Evolutionary conservation across 129 eudicot genomes (phyloP).

Genomic region (Deinandra increscens): DNA sequence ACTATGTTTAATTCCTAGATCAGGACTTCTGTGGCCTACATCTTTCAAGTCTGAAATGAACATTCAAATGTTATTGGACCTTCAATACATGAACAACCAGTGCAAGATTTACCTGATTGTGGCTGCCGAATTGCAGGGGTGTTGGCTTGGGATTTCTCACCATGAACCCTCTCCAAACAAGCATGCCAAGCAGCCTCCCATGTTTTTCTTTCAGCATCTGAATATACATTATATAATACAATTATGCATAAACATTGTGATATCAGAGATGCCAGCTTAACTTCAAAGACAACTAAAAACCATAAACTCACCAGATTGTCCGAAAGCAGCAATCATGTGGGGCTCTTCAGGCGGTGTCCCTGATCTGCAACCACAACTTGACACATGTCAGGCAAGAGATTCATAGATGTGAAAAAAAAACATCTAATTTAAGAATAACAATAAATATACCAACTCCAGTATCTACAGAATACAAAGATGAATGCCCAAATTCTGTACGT

Average conservation of each 20-base stretch:
- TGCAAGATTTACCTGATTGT: constrained; percentile 42
- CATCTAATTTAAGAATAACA: constrained; percentile 5
- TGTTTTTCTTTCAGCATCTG: constrained; percentile 56
- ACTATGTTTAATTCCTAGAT: constrained; percentile 46
- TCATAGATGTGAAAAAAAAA: neutral
- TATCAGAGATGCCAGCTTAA: constrained; percentile 40
- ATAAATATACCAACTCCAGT: constrained; percentile 49
- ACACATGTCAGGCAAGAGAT: constrained; percentile 8
- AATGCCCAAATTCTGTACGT: neutral
- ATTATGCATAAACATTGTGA: constrained; percentile 23
- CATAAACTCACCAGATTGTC: constrained; percentile 61
- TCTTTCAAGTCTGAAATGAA: constrained; percentile 19
- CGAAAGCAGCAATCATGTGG: constrained; percentile 93
- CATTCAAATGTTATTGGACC: constrained; percentile 13
- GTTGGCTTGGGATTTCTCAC: constrained; percentile 45
- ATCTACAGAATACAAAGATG: neutral
- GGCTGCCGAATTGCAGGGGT: constrained; percentile 31
- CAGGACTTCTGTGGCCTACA: constrained; percentile 48
- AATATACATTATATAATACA: neutral
- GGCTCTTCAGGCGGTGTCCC: constrained; percentile 85
- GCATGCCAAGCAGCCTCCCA: constrained; percentile 93
- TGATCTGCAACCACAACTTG: constrained; percentile 52
- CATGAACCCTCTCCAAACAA: constrained; percentile 56
- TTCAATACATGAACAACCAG: constrained; percentile 34
- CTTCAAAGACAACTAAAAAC: constrained; percentile 41